Base-by-base conservation (phyloP, 139 green algal genomes). In the Volvox africanus region DNA sequence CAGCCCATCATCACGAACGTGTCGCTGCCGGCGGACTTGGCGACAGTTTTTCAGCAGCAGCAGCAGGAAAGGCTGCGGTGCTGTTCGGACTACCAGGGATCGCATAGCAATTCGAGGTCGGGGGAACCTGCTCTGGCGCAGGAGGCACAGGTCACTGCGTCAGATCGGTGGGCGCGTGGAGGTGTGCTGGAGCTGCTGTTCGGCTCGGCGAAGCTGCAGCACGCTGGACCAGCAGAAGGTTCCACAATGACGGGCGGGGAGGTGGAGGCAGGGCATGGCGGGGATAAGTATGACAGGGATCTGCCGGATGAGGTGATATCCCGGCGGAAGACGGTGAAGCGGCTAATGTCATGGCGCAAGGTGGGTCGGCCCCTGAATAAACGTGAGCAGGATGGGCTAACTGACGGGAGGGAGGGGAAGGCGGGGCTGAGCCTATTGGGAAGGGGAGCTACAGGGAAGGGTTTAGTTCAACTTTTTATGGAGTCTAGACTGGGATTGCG, bases 121-220 rank as follows among this genome's bases (percentile, higher is more conserved):
- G 44, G 44, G 44, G 9, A 55, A 55, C 44, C 44, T 55, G 44
- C 5, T 55, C 44, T 55, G 9, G 44, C 44, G 44, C 44, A 55
- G 44, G 44, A 55, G 44, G 44, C 9, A 9, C 44, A 55, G 44
- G 44, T 55, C 44, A 9, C 44, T 55, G 65, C 6, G 80, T 26
- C 0, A 24, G 28, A 18, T 14, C 24, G 28, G 50, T 71, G 28
- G 44, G 30, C 50, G 44, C 80, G 24, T 26, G 50, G 80, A n/a
- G 80, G 80, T 55, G 80, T 86, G 28, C n/a, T 86, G 28, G 80
- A 86, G 26, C 24, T 71, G 9, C 50, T 86, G 80, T 86, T 73
- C 37, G 80, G 80, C 50, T 16, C 35, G 24, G 14, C 13, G 36
- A 11, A 68, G 78, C 78, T 20, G 80, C 80, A 86, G 37, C 80